Evolutionary conservation across 1,284 basidiomycete genomes (phyloP), one percentile per base, ranked within the genome.

Genomic region (Apiotrichum gracile): DNA sequence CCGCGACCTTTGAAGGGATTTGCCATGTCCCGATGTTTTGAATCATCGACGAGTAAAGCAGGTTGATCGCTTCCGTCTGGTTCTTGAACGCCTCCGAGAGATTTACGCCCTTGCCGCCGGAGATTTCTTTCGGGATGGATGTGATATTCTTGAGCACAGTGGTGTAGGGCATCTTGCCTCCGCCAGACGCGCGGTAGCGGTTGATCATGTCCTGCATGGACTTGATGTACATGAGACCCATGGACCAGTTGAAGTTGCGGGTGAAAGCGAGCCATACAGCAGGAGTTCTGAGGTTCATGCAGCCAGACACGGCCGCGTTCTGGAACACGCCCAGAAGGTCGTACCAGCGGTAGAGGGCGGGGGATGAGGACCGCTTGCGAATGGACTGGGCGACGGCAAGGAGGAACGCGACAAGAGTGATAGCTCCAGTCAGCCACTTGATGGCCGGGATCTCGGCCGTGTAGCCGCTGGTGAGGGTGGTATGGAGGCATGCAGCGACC

Each of bases 401-500:
- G 27, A 87, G 65, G 39, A 89, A 77, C 1, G 86, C 82, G 6
- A 84, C 78, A 35, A 93, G 70, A 3, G 84, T 82, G 48, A 94
- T 73, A 22, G 79, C 84, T 24, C 82, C 87, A 5, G 86, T 85
- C 0, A 81, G 79, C 87, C 88, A 94, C 64, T 84, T 81, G 14
- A 91, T 91, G 3, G 81, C 83, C 5, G 76, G 69, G 70, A 89
- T 87, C 54, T 83, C 82, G 0, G 84, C 82, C 1, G 90, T 88
- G 82, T 85, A 86, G 12, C 93, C 92, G 68, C 97, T 98, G 21
- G 88, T 85, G 5, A 97, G 78, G 1, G 91, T 94, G 9, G 91
- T 83, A 72, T 94, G 91, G 4, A 97, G 80, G 64, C 93, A 98
- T 0, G 91, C 90, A 42, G 86, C 88, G 55, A 88, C 79, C 5